Percentiles rank a stretch among this genome's conserved stretches.
Evolutionary conservation across 2,329 filamentous ascomycete genomes (phyloP).

Genomic region (Lachnellula occidentalis): DNA sequence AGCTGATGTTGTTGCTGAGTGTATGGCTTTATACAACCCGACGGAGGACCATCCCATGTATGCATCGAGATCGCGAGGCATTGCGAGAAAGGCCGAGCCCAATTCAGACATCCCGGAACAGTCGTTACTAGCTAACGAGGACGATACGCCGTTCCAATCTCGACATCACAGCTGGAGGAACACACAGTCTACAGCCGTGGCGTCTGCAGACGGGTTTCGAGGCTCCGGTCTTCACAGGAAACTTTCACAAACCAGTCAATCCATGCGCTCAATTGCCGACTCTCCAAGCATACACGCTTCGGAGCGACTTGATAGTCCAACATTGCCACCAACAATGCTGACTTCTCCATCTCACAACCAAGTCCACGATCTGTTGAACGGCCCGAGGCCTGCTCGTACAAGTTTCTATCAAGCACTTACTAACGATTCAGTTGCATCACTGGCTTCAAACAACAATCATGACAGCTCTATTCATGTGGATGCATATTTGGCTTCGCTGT

Average conservation of each 20-base stretch:
- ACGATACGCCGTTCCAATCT: constrained; percentile 21
- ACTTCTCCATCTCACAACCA: constrained; percentile 47
- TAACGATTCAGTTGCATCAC: constrained; percentile 51
- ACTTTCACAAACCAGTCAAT: constrained; percentile 46
- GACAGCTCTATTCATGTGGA: constrained; percentile 24
- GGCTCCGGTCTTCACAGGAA: constrained; percentile 36
- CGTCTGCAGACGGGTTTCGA: constrained; percentile 36
- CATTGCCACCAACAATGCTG: constrained; percentile 46
- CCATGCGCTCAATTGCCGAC: constrained; percentile 41
- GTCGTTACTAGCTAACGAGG: constrained; percentile 20
- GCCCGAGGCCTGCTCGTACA: constrained; percentile 53
- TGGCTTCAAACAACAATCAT: constrained; percentile 22
- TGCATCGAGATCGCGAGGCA: constrained; percentile 11
- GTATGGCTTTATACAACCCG: constrained; percentile 58
- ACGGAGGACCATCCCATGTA: constrained; percentile 18
- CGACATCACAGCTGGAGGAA: constrained; percentile 47
- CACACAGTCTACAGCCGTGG: constrained; percentile 41
- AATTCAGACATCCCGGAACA: constrained; percentile 28
- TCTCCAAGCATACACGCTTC: constrained; percentile 29
- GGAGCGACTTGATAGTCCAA: constrained; percentile 52
- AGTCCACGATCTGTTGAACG: constrained; percentile 54
- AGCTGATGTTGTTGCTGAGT: constrained; percentile 73
- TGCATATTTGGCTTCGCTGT: constrained; percentile 25
- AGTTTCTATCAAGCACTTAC: constrained; percentile 49
- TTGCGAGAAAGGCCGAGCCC: constrained; percentile 12